Evolutionary conservation across 2,329 filamentous ascomycete genomes (phyloP), one percentile per base, ranked within the genome.

Genomic region (Diaporthe destruens): DNA sequence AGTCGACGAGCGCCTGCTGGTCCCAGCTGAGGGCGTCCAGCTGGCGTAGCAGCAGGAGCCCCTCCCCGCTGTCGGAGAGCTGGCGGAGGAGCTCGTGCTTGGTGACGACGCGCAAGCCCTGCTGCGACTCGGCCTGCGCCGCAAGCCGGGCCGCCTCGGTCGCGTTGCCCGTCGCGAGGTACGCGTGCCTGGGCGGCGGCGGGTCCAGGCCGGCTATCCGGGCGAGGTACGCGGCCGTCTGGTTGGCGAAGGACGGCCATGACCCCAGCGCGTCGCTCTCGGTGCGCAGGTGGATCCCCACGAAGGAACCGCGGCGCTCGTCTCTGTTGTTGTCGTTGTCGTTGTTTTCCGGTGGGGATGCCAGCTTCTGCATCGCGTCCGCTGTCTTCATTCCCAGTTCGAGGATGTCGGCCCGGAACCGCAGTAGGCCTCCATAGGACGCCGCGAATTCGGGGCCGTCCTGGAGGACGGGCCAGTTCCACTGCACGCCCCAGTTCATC

Each of bases 361-460:
- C 79, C 68, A 78, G 77, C 67, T 77, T 59, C 42, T 77, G 77
- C 82, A 85, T 82, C 70, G 82, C 78, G 39, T 76, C 75, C 0
- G 82, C 76, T 0, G 81, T 80, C 61, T 75, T 79, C 44, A 80
- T 79, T 0, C 84, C 85, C 8, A 87, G 76, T 8, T 78, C 76
- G n/a, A 85, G 74, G 8, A 87, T 80, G 74, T 85, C 83, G 32
- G 78, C 77, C 44, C 85, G 82, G 74, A 87, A 81, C 56, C 77
- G 79, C 25, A 86, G 79, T n/a, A 85, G 75, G 7, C 80, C 78
- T 0, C 84, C 84, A 55, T 84, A 87, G 0, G 84, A 84, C 32
- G 83, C 80, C 8, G 80, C 82, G 69, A 87, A 84, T 72, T 86
- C 85, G 7, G 85, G 83, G 0, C 85, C 84, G 73, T 87, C 86